Evolutionary conservation across 495 filamentous ascomycete genomes (phyloP).

Genomic region (Penicillium macrosclerotiorum): DNA sequence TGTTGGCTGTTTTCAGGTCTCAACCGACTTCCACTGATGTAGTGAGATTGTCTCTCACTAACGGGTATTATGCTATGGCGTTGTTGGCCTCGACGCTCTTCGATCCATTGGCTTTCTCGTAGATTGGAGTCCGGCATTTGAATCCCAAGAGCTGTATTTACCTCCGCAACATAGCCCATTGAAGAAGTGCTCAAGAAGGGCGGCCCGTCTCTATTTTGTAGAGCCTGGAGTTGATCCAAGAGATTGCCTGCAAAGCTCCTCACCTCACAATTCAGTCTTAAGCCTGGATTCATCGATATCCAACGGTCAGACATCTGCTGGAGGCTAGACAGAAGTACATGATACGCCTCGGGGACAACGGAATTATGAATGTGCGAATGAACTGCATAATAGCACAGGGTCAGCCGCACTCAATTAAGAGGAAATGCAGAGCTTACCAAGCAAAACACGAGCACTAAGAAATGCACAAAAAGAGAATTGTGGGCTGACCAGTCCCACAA

Average conservation of each 20-base stretch:
- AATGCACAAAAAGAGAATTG: not conserved
- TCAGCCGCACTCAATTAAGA: too few species aligned
- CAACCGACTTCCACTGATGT: not conserved
- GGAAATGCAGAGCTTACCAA: too few species aligned
- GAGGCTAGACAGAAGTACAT: not conserved
- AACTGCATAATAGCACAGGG: too few species aligned
- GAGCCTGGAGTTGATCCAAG: not conserved
- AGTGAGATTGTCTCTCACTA: not conserved
- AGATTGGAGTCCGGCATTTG: not conserved
- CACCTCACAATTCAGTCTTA: not conserved
- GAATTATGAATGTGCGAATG: not conserved
- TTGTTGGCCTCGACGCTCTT: slow-evolving; percentile 1
- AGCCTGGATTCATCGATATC: slow-evolving; percentile 1
- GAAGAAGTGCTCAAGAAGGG: not conserved
- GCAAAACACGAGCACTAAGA: not conserved
- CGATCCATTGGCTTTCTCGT: slow-evolving; percentile 1
- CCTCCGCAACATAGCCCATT: not conserved
- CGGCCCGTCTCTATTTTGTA: not conserved
- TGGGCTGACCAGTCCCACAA: not conserved
- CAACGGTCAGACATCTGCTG: slow-evolving; percentile 3
- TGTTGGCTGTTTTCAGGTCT: not conserved
- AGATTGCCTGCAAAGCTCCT: not conserved
- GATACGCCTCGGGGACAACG: not conserved
- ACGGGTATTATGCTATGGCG: slow-evolving; percentile 3
- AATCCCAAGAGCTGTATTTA: not conserved